Base-by-base conservation (phyloP, 192 early-diverging fungal species). In the Lobosporangium transversale region DNA sequence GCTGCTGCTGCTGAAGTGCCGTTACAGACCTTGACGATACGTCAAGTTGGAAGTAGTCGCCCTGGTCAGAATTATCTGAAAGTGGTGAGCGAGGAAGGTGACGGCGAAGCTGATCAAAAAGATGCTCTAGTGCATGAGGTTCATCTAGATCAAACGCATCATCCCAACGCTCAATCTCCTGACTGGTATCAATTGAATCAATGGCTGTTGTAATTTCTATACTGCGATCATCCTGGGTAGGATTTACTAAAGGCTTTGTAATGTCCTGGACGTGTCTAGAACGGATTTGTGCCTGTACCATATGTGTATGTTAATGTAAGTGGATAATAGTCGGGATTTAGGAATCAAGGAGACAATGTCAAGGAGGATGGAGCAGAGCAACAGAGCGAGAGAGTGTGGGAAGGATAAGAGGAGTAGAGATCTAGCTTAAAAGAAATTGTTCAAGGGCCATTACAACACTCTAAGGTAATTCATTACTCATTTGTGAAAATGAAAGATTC, bases 211-310 rank as follows among this genome's bases (percentile, higher is more conserved):
- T 44, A 33, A 68, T 68, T 56, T 56, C 66, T 68, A 56, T 59
- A 59, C 66, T 68, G n/a, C n/a, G n/a, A n/a, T n/a, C n/a, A n/a
- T n/a, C n/a, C n/a, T n/a, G n/a, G n/a, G n/a, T n/a, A n/a, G n/a
- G n/a, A n/a, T n/a, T n/a, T n/a, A n/a, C n/a, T n/a, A n/a, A n/a
- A n/a, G n/a, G n/a, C n/a, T n/a, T n/a, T n/a, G n/a, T n/a, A n/a
- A n/a, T n/a, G n/a, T n/a, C n/a, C n/a, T n/a, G n/a, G n/a, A n/a
- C 66, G 42, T 68, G 66, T 55, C 66, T 35, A 68, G 66, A 57
- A 69, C 14, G 61, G 58, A 52, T 58, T 0, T 42, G 58, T 54
- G 61, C 58, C 59, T 57, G 61, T 69, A 58, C 67, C 58, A 35
- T 57, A 54, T 52, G 55, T 50, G 67, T 58, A 61, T 69, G 67